These are phyloP conservation scores for Thermothielavioides terrestris DNA, from an alignment of 495 filamentous ascomycete genomes.

Conservation along the genomic window DNA sequence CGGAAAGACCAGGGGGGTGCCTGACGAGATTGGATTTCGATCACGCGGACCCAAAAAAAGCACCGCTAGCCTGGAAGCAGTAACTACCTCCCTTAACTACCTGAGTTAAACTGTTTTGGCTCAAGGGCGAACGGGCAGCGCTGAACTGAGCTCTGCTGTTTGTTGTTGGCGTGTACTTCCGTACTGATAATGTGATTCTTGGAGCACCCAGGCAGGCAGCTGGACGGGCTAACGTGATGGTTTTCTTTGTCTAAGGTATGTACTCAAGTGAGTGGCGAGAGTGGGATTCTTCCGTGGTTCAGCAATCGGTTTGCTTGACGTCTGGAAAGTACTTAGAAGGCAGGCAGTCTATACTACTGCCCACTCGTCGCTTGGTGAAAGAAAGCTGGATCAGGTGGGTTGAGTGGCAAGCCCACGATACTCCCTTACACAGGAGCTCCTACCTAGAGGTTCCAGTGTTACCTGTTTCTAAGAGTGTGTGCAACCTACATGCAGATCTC, in stretches of 20 bases:
- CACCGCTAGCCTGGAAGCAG: slow-evolving; percentile 11
- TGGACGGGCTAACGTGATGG: background rate
- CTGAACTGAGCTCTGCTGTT: background rate
- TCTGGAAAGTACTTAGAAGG: too few species aligned
- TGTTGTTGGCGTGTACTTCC: background rate
- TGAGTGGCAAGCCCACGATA: slow-evolving; percentile 7
- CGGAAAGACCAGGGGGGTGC: slow-evolving; percentile 8
- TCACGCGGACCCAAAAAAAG: slow-evolving; percentile 21
- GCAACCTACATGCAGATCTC: background rate
- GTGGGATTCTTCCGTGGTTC: too few species aligned
- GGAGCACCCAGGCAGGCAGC: background rate
- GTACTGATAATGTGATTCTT: background rate
- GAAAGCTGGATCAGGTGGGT: background rate
- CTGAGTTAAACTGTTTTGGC: too few species aligned
- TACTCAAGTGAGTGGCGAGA: too few species aligned
- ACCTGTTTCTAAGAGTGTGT: background rate
- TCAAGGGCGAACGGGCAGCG: slow-evolving; percentile 1
- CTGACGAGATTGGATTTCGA: slow-evolving; percentile 7
- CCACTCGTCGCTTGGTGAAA: too few species aligned
- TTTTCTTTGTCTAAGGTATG: background rate
- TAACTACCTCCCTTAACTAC: too few species aligned
- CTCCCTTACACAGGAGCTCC: too few species aligned
- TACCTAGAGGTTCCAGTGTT: too few species aligned
- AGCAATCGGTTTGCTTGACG: too few species aligned
- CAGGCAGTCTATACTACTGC: too few species aligned